Evolutionary conservation across 2,329 filamentous ascomycete species (phyloP).

Genomic region (Microsporum canis): DNA sequence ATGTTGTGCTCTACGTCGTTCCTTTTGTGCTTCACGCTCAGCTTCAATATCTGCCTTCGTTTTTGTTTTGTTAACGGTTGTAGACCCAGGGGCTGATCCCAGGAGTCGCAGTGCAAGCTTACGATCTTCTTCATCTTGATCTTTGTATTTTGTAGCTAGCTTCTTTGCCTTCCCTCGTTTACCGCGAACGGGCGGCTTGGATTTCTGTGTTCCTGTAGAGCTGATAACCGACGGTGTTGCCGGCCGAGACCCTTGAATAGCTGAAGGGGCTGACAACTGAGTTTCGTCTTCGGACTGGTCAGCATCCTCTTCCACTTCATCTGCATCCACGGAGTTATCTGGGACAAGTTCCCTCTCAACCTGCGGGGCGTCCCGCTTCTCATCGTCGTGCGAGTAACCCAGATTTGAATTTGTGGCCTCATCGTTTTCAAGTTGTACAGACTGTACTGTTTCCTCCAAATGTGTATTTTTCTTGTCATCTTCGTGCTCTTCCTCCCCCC

Average conservation of each 20-base stretch:
- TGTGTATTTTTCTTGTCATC: neutral
- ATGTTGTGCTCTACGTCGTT: conserved; percentile 70
- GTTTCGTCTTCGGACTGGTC: conserved; percentile 7
- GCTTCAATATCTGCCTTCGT: conserved; percentile 57
- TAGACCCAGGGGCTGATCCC: conserved; percentile 48
- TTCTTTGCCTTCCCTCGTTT: conserved; percentile 79
- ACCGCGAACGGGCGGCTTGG: conserved; percentile 44
- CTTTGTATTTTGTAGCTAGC: conserved; percentile 74
- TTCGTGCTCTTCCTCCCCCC: neutral
- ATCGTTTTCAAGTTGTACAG: neutral
- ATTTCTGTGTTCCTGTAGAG: conserved; percentile 9
- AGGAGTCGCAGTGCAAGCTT: conserved; percentile 72
- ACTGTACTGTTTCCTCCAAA: neutral
- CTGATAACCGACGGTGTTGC: conserved; percentile 9
- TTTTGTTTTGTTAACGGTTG: conserved; percentile 52
- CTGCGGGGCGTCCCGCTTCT: neutral
- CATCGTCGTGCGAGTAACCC: neutral
- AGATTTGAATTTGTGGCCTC: neutral
- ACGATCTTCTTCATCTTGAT: conserved; percentile 92
- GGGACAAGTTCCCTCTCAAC: neutral
- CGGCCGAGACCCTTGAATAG: conserved; percentile 14
- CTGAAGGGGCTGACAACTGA: conserved; percentile 7
- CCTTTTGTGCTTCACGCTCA: conserved; percentile 57
- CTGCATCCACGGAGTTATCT: neutral
- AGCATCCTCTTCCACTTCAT: neutral